These are phyloP conservation scores for Acer yangbiense DNA, from an alignment of 345 rosid species.

Conservation along the genomic window DNA sequence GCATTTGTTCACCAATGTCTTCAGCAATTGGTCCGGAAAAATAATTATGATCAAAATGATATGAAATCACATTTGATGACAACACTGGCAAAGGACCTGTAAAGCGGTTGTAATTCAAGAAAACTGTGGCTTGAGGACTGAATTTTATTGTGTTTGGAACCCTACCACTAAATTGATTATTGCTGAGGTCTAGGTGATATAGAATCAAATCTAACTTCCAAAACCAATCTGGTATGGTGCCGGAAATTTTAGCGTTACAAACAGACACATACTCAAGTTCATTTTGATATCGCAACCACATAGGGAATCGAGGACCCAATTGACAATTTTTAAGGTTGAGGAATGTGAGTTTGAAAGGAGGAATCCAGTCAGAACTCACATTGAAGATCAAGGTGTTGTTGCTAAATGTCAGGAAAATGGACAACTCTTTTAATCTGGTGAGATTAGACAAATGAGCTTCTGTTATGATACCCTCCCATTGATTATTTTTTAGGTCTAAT, in stretches of 20 bases:
- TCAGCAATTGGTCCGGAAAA: conserved; percentile 24
- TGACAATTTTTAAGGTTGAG: conserved; percentile 13
- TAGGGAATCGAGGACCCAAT: conserved; percentile 28
- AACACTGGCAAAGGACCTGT: conserved; percentile 25
- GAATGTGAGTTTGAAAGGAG: conserved; percentile 28
- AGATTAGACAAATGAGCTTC: too few species aligned
- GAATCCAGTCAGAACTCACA: conserved; percentile 22
- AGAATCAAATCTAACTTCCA: conserved; percentile 17
- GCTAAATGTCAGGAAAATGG: background rate
- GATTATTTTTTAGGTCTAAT: background rate
- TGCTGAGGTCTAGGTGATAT: background rate
- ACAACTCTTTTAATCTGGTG: too few species aligned
- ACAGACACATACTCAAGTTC: background rate
- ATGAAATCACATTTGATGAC: conserved; percentile 23
- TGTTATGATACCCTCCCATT: conserved; percentile 14
- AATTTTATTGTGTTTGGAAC: conserved; percentile 4
- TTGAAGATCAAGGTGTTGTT: background rate
- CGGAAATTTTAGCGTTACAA: conserved; percentile 1
- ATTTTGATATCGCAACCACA: conserved; percentile 25
- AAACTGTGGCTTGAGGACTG: background rate
- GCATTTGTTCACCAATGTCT: conserved; percentile 17
- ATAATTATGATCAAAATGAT: conserved; percentile 17
- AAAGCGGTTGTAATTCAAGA: conserved; percentile 22
- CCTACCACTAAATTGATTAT: conserved; percentile 15
- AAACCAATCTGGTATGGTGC: conserved; percentile 21